A percentile compares a stretch with the other conserved stretches of the same genome.
These are phyloP conservation scores for Papiliotrema terrestris DNA, from an alignment of 1,284 basidiomycete species.

Conservation along the genomic window DNA sequence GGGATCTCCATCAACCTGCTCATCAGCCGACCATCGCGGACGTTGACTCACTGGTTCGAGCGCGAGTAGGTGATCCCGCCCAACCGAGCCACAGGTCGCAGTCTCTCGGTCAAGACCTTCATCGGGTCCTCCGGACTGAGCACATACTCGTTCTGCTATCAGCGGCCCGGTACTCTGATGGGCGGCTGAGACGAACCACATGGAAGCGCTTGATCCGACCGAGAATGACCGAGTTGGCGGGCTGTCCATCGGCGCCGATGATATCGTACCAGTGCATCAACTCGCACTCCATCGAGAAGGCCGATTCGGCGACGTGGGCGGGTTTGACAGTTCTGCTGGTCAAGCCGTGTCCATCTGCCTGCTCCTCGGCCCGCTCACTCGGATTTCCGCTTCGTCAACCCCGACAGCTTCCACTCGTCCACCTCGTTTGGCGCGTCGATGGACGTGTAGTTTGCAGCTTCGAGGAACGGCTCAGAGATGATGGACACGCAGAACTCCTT, in stretches of 20 bases:
- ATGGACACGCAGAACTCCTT: slow-evolving; percentile 73
- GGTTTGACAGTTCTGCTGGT: slow-evolving; percentile 55
- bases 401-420: slow-evolving; percentile 70
- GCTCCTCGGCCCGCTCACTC: slow-evolving; percentile 55
- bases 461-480: slow-evolving; percentile 68
- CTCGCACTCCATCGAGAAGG: slow-evolving; percentile 69
- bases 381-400: slow-evolving; percentile 60
- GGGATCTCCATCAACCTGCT: slow-evolving; percentile 51
- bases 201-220: slow-evolving; percentile 65
- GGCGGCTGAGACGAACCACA: slow-evolving; percentile 40
- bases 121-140: slow-evolving; percentile 56
- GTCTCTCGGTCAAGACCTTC: slow-evolving; percentile 49
- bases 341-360: slow-evolving; percentile 45
- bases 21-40: neutral
- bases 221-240: slow-evolving; percentile 60
- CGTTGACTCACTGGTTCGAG: slow-evolving; percentile 54
- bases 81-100: slow-evolving; percentile 61
- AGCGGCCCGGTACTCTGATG: slow-evolving; percentile 31
- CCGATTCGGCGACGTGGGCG: slow-evolving; percentile 66
- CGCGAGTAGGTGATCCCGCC: slow-evolving; percentile 58
- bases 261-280: slow-evolving; percentile 61
- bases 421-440: slow-evolving; percentile 63
- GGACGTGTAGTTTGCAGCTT: slow-evolving; percentile 66
- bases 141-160: slow-evolving; percentile 52
- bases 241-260: slow-evolving; percentile 45